A percentile compares a stretch with the other conserved stretches of the same genome.
phyloP scores from a whole-genome alignment of 371 early-diverging fungal species.

The Parasitella parasitica region DNA sequence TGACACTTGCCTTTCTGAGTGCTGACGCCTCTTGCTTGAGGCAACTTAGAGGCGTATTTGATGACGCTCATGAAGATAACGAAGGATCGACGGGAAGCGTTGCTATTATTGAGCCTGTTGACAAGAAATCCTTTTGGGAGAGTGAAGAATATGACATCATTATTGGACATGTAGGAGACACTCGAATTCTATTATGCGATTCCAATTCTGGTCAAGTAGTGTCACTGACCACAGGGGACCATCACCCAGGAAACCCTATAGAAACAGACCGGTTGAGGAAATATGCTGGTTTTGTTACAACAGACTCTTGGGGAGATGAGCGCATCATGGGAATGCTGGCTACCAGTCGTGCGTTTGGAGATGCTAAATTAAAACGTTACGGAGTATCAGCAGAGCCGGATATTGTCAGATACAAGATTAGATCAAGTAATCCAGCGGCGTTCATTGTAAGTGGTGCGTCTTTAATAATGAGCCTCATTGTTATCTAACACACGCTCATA shows the following conservation, averaged over 20 bases:
- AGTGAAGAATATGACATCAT: slow-evolving; percentile 53
- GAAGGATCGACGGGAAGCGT: slow-evolving; percentile 66
- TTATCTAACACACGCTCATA: background rate
- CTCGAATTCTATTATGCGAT: slow-evolving; percentile 61
- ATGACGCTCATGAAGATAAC: slow-evolving; percentile 30
- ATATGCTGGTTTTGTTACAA: slow-evolving; percentile 63
- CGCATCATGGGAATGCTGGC: slow-evolving; percentile 70
- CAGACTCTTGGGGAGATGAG: slow-evolving; percentile 81
- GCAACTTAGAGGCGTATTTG: slow-evolving; percentile 4
- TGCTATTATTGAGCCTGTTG: slow-evolving; percentile 58
- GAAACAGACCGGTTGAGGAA: slow-evolving; percentile 59
- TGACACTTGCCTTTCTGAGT: slow-evolving; percentile 55
- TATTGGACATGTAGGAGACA: slow-evolving; percentile 67
- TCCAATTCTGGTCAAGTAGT: slow-evolving; percentile 51
- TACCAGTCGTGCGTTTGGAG: slow-evolving; percentile 75
- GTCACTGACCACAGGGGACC: slow-evolving; percentile 58
- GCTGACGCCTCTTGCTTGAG: slow-evolving; percentile 45
- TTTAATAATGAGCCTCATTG: background rate
- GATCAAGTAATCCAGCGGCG: slow-evolving; percentile 40
- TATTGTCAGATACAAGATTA: slow-evolving; percentile 46
- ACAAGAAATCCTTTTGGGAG: slow-evolving; percentile 60
- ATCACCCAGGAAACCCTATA: slow-evolving; percentile 61
- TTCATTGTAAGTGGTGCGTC: slow-evolving; percentile 32
- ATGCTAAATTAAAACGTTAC: slow-evolving; percentile 68
- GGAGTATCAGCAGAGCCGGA: slow-evolving; percentile 81